Conservation (phyloP, 2,329 filamentous ascomycete genomes). For the Pseudogymnoascus destructans region DNA sequence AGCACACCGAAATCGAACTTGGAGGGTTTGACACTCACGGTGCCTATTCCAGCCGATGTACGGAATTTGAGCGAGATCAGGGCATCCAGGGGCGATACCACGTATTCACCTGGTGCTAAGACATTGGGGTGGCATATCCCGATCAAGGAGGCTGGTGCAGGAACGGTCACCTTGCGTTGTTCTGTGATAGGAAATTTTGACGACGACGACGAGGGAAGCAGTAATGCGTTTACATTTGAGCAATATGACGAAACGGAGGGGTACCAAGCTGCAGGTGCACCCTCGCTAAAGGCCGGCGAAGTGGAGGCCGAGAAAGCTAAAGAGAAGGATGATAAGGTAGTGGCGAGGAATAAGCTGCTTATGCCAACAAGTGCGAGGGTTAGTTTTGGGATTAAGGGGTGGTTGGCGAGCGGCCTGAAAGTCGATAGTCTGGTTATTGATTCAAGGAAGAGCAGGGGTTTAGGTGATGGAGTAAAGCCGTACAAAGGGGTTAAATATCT, state of each 20-base stretch:
- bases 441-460: constrained; percentile 66
- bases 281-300: constrained; percentile 27
- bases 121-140: constrained; percentile 73
- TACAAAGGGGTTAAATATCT: constrained; percentile 98
- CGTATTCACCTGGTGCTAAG: constrained; percentile 60
- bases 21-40: constrained; percentile 64
- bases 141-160: constrained; percentile 58
- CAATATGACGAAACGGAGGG: constrained; percentile 36
- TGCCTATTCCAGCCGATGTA: constrained; percentile 68
- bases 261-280: constrained; percentile 35
- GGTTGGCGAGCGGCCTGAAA: constrained; percentile 54
- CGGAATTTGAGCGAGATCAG: constrained; percentile 74
- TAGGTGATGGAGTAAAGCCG: constrained; percentile 80
- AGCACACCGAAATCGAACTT: constrained; percentile 39
- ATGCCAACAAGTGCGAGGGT: constrained; percentile 70
- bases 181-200: constrained; percentile 58
- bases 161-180: constrained; percentile 63
- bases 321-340: constrained; percentile 41
- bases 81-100: constrained; percentile 69
- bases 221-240: constrained; percentile 25
- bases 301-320: constrained; percentile 23
- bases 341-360: constrained; percentile 57
- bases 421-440: constrained; percentile 57
- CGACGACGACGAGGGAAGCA: constrained; percentile 33
- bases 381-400: constrained; percentile 58